Evolutionary conservation across 2,329 filamentous ascomycete species (phyloP).

Genomic region (Didymella exigua): DNA sequence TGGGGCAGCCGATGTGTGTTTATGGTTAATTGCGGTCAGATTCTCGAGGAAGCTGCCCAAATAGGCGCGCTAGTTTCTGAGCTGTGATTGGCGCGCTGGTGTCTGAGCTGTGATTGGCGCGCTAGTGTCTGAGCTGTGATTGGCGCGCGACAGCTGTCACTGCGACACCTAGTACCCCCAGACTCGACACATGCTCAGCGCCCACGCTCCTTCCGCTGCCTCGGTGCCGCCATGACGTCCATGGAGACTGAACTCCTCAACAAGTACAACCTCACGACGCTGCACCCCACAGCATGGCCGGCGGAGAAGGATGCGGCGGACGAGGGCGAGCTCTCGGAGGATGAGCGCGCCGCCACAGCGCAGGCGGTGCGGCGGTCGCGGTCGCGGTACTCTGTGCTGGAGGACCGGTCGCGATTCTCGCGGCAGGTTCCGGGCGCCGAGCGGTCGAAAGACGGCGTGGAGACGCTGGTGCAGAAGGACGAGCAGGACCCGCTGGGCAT

Average conservation of each 20-base stretch:
- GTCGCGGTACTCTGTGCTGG: slow-evolving; percentile 84
- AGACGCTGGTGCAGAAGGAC: slow-evolving; percentile 84
- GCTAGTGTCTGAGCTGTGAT: not conserved
- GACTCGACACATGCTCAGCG: not conserved
- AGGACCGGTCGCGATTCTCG: slow-evolving; percentile 72
- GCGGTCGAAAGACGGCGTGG: slow-evolving; percentile 69
- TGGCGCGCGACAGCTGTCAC: slow-evolving; percentile 19
- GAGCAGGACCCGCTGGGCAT: slow-evolving; percentile 92
- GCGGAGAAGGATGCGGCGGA: slow-evolving; percentile 74
- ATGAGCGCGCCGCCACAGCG: slow-evolving; percentile 54
- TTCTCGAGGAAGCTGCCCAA: not conserved
- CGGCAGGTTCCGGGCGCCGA: slow-evolving; percentile 72
- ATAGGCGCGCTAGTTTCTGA: too few relatives aligned
- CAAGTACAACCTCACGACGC: slow-evolving; percentile 82
- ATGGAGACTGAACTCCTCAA: slow-evolving; percentile 76
- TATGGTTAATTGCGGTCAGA: not conserved
- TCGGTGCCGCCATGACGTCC: slow-evolving; percentile 33
- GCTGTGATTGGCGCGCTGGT: too few relatives aligned
- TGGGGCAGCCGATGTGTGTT: too few relatives aligned
- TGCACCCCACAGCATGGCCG: slow-evolving; percentile 86
- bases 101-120: too few relatives aligned
- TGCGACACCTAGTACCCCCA: slow-evolving; percentile 17
- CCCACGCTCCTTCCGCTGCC: not conserved
- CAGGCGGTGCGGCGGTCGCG: slow-evolving; percentile 61
- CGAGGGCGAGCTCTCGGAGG: slow-evolving; percentile 59